Percentiles rank a stretch among this genome's conserved stretches.
phyloP scores from a whole-genome alignment of 768 basidiomycete species.

The Panaeolus cyanescens region DNA sequence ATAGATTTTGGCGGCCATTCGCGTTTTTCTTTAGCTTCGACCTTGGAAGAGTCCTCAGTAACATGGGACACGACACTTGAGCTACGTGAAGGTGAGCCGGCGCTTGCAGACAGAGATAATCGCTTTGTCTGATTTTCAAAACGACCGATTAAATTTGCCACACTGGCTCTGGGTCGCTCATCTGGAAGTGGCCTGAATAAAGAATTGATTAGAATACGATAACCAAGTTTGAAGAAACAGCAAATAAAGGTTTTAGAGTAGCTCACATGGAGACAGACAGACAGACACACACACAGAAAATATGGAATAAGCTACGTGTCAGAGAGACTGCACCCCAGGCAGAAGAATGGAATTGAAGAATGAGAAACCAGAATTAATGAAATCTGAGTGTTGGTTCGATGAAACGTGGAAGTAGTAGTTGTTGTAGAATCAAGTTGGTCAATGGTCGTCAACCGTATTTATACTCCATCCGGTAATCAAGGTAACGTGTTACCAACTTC shows the following conservation, averaged over 20 bases:
- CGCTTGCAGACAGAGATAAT: slow-evolving; percentile 35
- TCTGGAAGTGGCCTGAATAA: slow-evolving; percentile 79
- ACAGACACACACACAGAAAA: not conserved
- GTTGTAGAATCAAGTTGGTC: not conserved
- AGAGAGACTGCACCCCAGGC: not conserved
- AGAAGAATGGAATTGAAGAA: not conserved
- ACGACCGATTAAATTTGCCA: slow-evolving; percentile 88
- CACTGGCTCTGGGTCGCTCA: slow-evolving; percentile 84
- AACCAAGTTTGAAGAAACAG: slow-evolving; percentile 15
- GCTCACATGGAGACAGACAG: slow-evolving; percentile 30
- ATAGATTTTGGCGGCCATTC: slow-evolving; percentile 74
- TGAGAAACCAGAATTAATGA: not conserved
- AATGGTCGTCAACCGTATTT: not conserved
- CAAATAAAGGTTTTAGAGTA: slow-evolving; percentile 8
- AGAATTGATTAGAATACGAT: slow-evolving; percentile 15
- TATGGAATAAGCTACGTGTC: not conserved
- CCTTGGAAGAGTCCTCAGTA: slow-evolving; percentile 64
- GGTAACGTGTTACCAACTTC: not conserved
- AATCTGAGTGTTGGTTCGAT: not conserved
- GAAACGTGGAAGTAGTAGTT: not conserved
- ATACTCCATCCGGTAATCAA: slow-evolving; percentile 2
- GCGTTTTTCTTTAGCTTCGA: slow-evolving; percentile 68
- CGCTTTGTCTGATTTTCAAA: slow-evolving; percentile 84
- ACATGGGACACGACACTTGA: slow-evolving; percentile 68
- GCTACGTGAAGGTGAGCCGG: slow-evolving; percentile 49